These are phyloP conservation scores for Verticillium longisporum DNA, from an alignment of 2,329 filamentous ascomycete species.

Conservation along the genomic window DNA sequence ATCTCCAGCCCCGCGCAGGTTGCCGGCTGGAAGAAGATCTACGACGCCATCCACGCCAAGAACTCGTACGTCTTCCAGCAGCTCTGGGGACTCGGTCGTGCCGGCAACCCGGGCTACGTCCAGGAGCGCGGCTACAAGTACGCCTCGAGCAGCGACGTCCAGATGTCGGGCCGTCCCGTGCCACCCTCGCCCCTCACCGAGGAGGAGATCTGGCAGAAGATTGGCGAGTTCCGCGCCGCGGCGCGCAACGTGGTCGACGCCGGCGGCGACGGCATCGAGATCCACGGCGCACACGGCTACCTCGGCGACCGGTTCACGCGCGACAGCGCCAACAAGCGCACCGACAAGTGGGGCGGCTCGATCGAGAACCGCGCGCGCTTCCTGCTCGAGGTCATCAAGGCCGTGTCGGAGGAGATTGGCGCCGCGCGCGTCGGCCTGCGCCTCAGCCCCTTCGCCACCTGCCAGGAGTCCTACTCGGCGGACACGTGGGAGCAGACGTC, in stretches of 20 bases:
- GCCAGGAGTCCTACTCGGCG: conserved; percentile 14
- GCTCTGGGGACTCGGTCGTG: conserved; percentile 11
- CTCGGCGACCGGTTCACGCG: conserved; percentile 49
- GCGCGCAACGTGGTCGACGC: conserved; percentile 39
- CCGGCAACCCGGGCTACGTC: conserved; percentile 9
- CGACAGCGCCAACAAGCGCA: conserved; percentile 22
- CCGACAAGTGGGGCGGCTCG: conserved; percentile 43
- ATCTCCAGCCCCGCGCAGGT: conserved; percentile 31
- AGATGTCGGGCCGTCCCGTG: conserved; percentile 15
- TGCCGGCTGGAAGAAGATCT: conserved; percentile 20
- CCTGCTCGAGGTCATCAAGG: conserved; percentile 39
- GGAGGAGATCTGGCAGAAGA: conserved; percentile 53
- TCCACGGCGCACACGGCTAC: conserved; percentile 44
- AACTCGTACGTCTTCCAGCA: conserved; percentile 19
- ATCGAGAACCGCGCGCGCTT: conserved; percentile 47
- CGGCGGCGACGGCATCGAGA: conserved; percentile 45
- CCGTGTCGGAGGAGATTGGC: conserved; percentile 34
- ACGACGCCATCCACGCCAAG: conserved; percentile 19
- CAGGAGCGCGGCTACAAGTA: conserved; percentile 18
- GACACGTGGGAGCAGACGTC: conserved; percentile 21
- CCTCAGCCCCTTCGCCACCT: conserved; percentile 19
- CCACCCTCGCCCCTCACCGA: conserved; percentile 20
- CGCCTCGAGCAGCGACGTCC: conserved; percentile 15
- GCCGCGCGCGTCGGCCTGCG: conserved; percentile 27
- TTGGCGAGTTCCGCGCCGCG: conserved; percentile 44